Base-by-base conservation (phyloP, 768 basidiomycete species). In the Termitomyces sp. region DNA sequence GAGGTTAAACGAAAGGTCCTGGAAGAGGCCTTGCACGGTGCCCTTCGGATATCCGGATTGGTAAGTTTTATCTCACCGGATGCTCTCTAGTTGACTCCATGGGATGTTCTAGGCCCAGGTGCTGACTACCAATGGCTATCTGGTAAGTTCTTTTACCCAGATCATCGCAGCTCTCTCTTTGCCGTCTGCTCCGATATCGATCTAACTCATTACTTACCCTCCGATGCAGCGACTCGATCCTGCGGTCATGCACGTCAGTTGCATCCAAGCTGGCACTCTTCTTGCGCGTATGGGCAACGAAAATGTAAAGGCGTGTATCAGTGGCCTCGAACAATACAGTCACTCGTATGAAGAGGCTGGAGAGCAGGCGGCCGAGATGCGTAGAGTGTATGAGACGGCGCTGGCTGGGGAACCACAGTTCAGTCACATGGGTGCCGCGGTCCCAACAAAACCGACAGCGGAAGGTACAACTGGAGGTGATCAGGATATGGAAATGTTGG, bases 31-130 rank as follows among this genome's bases (percentile, higher is more conserved):
- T 65, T 93, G 58, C 89, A 94, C 63, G 89, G 89, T 22, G 91
- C 94, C 0, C 72, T 92, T 63, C 85, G 94, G 51, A 91, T 97
- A 61, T 86, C 94, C 10, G 93, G 92, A n/a, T 72, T 97, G 68
- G 89, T 90, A 58, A 65, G 86, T 75, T 32, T 50, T 46, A 47
- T 52, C 57, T 50, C 32, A 10, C 43, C 32, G 51, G 48, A 43
- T 47, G 41, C 33, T 56, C 33, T 54, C 53, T 26, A 54, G 36
- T 38, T 52, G 18, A 52, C 46, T 57, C 43, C 16, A 46, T 30
- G 44, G 58, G 40, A 22, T 54, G 57, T 32, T 45, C 41, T 56
- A 90, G 88, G 86, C 88, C 49, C 86, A 86, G 44, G 92, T 98
- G 11, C 72, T 98, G 65, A 88, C 88, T 20, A 81, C 87, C 20